Conservation (phyloP, 163 green algal species). For the Prototheca wickerhamii region DNA sequence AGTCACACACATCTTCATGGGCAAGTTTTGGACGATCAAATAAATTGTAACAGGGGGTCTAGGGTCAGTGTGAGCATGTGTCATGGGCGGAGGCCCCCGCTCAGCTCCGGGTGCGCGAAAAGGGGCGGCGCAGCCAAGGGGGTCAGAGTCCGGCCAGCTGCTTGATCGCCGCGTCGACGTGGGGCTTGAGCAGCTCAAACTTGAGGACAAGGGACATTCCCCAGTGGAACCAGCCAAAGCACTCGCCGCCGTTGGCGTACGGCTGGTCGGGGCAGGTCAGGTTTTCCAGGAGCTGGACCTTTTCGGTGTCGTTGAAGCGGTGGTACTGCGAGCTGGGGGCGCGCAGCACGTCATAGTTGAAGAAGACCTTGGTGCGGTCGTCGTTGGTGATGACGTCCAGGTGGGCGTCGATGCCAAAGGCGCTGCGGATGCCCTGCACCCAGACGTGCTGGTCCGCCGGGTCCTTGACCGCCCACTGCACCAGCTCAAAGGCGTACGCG, state of each 20-base stretch:
- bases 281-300: conserved; percentile 9
- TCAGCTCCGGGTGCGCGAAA: too few species aligned
- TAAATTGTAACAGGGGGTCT: too few species aligned
- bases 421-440: conserved; percentile 10
- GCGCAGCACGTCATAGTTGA: conserved; percentile 14
- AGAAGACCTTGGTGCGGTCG: conserved; percentile 9
- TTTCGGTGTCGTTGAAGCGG: conserved; percentile 15
- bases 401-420: conserved; percentile 1
- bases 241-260: conserved; percentile 1
- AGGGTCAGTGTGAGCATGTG: too few species aligned
- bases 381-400: conserved; percentile 5
- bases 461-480: conserved; percentile 10
- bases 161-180: neutral
- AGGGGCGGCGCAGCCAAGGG: too few species aligned
- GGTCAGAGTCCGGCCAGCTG: neutral
- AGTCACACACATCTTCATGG: too few species aligned
- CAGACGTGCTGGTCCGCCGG: conserved; percentile 9
- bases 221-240: conserved; percentile 19
- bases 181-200: conserved; percentile 1
- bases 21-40: too few species aligned
- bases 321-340: conserved; percentile 9
- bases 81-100: too few species aligned
- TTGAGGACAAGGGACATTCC: conserved; percentile 8
- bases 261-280: conserved; percentile 3
- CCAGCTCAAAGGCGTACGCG: conserved; percentile 5